Base-by-base conservation (phyloP, 768 basidiomycete species). In the Leccinum rimulosum region DNA sequence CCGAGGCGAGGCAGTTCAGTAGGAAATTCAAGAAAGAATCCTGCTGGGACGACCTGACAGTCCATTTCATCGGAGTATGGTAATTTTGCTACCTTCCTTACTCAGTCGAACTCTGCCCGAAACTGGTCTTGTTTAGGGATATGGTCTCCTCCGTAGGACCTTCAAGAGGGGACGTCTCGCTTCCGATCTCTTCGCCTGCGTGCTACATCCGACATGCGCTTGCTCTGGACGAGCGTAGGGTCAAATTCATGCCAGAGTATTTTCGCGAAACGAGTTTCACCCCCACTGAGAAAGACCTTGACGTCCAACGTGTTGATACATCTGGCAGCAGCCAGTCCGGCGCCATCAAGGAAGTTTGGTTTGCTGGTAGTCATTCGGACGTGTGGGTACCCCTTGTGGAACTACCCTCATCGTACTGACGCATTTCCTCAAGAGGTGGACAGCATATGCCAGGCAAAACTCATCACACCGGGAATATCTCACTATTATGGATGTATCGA, bases 121-220 rank as follows among this genome's bases (percentile, higher is more conserved):
- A 25, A 63, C 14, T 64, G 28, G 11, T 19, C 6, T 58, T 5
- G 9, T 35, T 51, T 10, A 51, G 84, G 82, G 85, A 87, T 61
- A 86, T 84, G 2, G 84, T 87, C 8, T 77, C 80, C 33, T 85
- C 84, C 1, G 83, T 86, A 22, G 83, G 84, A 8, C 36, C 82
- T 36, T 72, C 84, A 55, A 78, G 50, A 36, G 57, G 79, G 4
- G 76, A 75, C 38, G 71, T 79, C 3, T 64, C 61, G 3, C 73
- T 85, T 2, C 84, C 84, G 0, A 85, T 84, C 66, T 79, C 80
- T 0, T 77, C 75, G 5, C 80, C 79, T 10, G 82, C 84, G 12
- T 7, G 50, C 3, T 19, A 19, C 19, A 19, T 51, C n/a, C 30
- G 50, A 10, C 50, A 51, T 5, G 50, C 50, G 6, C 50, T 51